These are phyloP conservation scores for Saturnispora ahearnii DNA, from an alignment of 805 yeast species.

Conservation along the genomic window DNA sequence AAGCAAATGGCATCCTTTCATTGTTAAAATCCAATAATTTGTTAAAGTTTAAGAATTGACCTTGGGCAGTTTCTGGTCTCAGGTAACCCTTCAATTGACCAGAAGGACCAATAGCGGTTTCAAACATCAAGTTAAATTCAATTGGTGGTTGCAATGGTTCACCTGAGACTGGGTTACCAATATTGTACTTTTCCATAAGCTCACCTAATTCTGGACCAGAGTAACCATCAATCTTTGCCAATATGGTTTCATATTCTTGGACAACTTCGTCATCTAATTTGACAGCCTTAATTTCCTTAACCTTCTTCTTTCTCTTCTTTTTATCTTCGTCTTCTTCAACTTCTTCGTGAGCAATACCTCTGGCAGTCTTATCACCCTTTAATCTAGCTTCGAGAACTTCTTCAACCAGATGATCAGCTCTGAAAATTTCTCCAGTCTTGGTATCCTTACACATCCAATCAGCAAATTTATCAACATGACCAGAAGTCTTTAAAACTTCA, in stretches of 20 bases:
- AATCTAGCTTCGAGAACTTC: slow-evolving; percentile 94
- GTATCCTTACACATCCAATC: slow-evolving; percentile 98
- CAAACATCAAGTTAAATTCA: slow-evolving; percentile 97
- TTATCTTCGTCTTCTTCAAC: slow-evolving; percentile 65
- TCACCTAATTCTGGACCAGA: slow-evolving; percentile 91
- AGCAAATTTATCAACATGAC: slow-evolving; percentile 97
- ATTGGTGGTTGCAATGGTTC: slow-evolving; percentile 81
- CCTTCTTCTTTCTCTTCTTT: slow-evolving; percentile 92
- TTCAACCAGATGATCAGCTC: slow-evolving; percentile 97
- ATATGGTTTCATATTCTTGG: slow-evolving; percentile 71
- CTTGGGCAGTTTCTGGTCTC: slow-evolving; percentile 99
- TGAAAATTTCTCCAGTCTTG: slow-evolving; percentile 94
- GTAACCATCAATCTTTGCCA: slow-evolving; percentile 93
- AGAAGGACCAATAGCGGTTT: slow-evolving; percentile 98
- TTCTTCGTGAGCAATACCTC: slow-evolving; percentile 67
- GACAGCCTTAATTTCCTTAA: slow-evolving; percentile 84
- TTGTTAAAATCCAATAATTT: slow-evolving; percentile 92
- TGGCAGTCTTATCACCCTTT: slow-evolving; percentile 95
- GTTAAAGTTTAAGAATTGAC: slow-evolving; percentile 93
- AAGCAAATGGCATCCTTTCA: slow-evolving; percentile 97
- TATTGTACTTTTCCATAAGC: slow-evolving; percentile 70
- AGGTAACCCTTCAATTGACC: slow-evolving; percentile 92
- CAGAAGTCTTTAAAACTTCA: slow-evolving; percentile 96
- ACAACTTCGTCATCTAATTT: slow-evolving; percentile 77
- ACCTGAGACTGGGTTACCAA: slow-evolving; percentile 86